These are phyloP conservation scores for Nigrospora osmanthi DNA, from an alignment of 2,329 filamentous ascomycete genomes.

Conservation along the genomic window DNA sequence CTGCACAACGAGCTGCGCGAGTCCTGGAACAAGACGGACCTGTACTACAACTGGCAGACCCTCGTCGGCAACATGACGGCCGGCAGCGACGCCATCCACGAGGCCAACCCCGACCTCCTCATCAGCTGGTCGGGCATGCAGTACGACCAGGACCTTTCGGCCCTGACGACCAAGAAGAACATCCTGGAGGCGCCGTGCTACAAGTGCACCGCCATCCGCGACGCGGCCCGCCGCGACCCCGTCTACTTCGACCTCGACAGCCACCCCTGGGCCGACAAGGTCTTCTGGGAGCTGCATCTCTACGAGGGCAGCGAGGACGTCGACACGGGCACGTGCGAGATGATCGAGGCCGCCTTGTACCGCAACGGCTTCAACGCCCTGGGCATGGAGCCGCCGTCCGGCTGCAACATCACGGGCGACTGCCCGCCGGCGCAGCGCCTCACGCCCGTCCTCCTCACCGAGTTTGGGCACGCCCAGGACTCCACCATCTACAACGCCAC, in stretches of 20 bases:
- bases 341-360: constrained; percentile 40
- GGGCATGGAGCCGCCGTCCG: constrained; percentile 29
- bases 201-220: constrained; percentile 29
- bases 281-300: constrained; percentile 37
- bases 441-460: constrained; percentile 38
- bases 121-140: constrained; percentile 42
- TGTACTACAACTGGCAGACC: constrained; percentile 36
- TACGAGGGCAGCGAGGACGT: constrained; percentile 32
- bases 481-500: constrained; percentile 30
- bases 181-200: constrained; percentile 33
- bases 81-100: constrained; percentile 33
- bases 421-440: constrained; percentile 27
- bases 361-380: constrained; percentile 41
- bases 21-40: constrained; percentile 22
- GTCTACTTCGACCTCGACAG: constrained; percentile 35
- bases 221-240: constrained; percentile 32
- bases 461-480: constrained; percentile 38
- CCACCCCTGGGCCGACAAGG: constrained; percentile 38
- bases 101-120: constrained; percentile 33
- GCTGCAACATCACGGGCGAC: constrained; percentile 28
- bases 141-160: constrained; percentile 36
- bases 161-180: constrained; percentile 30
- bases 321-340: constrained; percentile 35
- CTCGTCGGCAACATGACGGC: constrained; percentile 35
- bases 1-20: constrained; percentile 33